Base-by-base conservation (phyloP, 495 filamentous ascomycete species). In the Patellaria atrata region DNA sequence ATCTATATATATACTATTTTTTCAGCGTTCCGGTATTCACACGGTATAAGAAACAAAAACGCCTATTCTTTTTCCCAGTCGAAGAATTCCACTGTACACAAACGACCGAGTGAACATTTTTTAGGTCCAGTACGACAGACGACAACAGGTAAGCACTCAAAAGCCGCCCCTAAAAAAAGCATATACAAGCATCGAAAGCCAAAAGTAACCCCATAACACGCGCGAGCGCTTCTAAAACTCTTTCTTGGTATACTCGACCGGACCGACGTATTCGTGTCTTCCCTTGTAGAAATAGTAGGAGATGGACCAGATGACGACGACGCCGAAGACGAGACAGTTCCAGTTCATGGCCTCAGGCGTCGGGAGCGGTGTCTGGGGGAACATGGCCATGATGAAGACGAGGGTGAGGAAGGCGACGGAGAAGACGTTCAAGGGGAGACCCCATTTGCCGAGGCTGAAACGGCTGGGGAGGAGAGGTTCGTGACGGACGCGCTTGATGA, bases 171-270 rank as follows among this genome's bases (percentile, higher is more conserved):
- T n/a, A n/a, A n/a, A n/a, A n/a, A n/a, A n/a, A n/a, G n/a, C n/a
- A n/a, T n/a, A n/a, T n/a, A n/a, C n/a, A n/a, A n/a, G n/a, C n/a
- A n/a, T n/a, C n/a, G n/a, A n/a, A n/a, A n/a, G n/a, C n/a, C n/a
- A n/a, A n/a, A n/a, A n/a, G n/a, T n/a, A n/a, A n/a, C n/a, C n/a
- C n/a, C n/a, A n/a, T n/a, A n/a, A n/a, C 23, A 26, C 23, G 23
- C 8, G 28, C 28, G 7, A 31, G 8, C 10, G 10, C n/a, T 12
- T 37, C 28, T 35, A 40, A 21, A 43, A 12, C 33, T 45, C 38
- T 32, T 52, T 53, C 17, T 49, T 38, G 19, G 51, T 37, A 38
- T 51, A 53, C 22, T 44, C 50, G 11, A 56, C 53, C 15, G 53
- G 53, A 5, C 51, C 51, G 18, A 34, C 45, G 36, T 56, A 56